Evolutionary conservation across 768 basidiomycete species (phyloP), one percentile per base, ranked within the genome.

Genomic region (Leccinum obscurum): DNA sequence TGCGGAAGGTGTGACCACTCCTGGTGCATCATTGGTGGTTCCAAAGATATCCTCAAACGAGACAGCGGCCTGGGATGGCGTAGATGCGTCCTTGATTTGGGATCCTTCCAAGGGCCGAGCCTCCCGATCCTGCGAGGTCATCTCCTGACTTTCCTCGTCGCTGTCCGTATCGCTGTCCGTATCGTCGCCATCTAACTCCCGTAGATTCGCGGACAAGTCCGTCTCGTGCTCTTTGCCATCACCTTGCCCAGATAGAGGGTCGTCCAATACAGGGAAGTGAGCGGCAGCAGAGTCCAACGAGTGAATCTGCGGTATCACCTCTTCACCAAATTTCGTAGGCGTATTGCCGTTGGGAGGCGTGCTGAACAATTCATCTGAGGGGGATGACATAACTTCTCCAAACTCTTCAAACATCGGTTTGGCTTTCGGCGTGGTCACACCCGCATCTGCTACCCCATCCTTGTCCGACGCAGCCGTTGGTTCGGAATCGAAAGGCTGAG

Each of bases 11-110:
- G 53, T 9, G n/a, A 26, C 66, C 58, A 64, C 54, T 24, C 67
- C 59, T 4, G 72, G 61, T 28, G 74, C n/a, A 37, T 64, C 66
- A 51, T 52, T 57, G 37, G 54, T 22, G 4, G 44, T 70, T 53
- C 82, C 83, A 69, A 87, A 85, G 20, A 86, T 77, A 63, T 86
- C 84, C 59, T 87, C 85, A 60, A 87, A 87, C 8, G 81, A 77
- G 34, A 59, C 57, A 52, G 68, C 56, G 30, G 60, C n/a, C 15
- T 35, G 52, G 2, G 64, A 22, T 37, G 49, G 55, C 3, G 26
- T 34, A 52, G 57, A 15, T 32, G 63, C 67, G 6, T 73, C 58
- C 32, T 62, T 64, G 8, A 49, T 28, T 11, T 55, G n/a, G 35
- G 64, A 46, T 7, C 58, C 65, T 44, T 70, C 59, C 13, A 66